These are phyloP conservation scores for Sporisorium iseilematis-ciliati DNA, from an alignment of 1,284 basidiomycete genomes.

Conservation along the genomic window DNA sequence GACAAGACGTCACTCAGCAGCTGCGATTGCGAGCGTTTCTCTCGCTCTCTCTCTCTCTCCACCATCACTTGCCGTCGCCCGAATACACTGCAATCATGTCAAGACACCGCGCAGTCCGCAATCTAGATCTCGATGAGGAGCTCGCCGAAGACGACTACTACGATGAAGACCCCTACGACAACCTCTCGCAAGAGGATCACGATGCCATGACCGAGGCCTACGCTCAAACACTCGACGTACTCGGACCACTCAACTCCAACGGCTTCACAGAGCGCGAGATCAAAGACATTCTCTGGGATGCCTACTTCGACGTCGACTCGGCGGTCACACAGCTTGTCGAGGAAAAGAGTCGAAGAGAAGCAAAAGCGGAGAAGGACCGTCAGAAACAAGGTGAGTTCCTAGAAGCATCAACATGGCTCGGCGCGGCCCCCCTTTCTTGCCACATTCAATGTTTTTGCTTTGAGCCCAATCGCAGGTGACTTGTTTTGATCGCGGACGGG, in stretches of 20 bases:
- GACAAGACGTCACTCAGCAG: constrained; percentile 34
- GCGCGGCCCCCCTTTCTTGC: constrained; percentile 25
- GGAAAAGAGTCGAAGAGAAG: constrained; percentile 57
- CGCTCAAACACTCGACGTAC: constrained; percentile 46
- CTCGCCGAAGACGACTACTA: constrained; percentile 76
- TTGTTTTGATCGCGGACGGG: constrained; percentile 2
- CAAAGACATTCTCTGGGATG: constrained; percentile 86
- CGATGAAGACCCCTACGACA: constrained; percentile 62
- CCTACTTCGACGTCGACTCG: constrained; percentile 85
- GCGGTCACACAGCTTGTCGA: constrained; percentile 78
- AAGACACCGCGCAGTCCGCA: constrained; percentile 85
- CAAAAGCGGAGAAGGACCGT: constrained; percentile 50
- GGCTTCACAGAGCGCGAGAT: constrained; percentile 72
- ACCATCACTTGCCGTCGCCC: constrained; percentile 2
- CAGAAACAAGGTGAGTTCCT: constrained; percentile 55
- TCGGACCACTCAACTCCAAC: constrained; percentile 54
- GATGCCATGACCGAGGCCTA: constrained; percentile 58
- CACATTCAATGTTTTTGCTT: constrained; percentile 15
- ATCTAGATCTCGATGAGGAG: constrained; percentile 86
- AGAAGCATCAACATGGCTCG: constrained; percentile 11
- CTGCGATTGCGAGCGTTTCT: background rate
- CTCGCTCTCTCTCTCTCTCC: background rate
- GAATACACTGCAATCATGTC: constrained; percentile 61
- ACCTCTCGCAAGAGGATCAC: constrained; percentile 60
- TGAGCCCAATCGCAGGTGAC: constrained; percentile 3